phyloP scores from a whole-genome alignment of 2,329 filamentous ascomycete genomes.

The Fusarium duplospermum region DNA sequence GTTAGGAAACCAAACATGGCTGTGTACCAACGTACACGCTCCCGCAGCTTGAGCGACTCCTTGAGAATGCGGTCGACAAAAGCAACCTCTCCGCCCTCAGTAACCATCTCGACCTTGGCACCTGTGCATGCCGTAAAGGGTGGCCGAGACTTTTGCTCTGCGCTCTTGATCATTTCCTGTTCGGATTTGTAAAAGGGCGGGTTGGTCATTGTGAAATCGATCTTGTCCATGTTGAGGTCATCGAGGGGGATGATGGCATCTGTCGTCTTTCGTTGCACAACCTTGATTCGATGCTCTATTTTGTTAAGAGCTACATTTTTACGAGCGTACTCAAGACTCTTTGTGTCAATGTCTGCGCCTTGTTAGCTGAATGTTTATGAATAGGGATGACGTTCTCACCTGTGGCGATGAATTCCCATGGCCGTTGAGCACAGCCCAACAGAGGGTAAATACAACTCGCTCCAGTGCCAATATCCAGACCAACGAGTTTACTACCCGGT shows the following conservation, averaged over 20 bases:
- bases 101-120: conserved; percentile 86
- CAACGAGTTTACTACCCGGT: conserved; percentile 65
- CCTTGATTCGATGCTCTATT: conserved; percentile 71
- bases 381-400: conserved; percentile 43
- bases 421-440: conserved; percentile 76
- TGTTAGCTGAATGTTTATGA: neutral
- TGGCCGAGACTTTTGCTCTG: conserved; percentile 72
- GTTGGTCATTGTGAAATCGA: conserved; percentile 93
- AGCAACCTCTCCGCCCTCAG: conserved; percentile 77
- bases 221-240: conserved; percentile 57
- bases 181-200: conserved; percentile 91
- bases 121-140: conserved; percentile 83
- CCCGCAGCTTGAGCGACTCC: conserved; percentile 71
- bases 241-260: conserved; percentile 74
- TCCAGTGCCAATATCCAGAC: conserved; percentile 90
- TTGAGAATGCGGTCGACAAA: conserved; percentile 79
- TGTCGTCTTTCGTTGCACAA: conserved; percentile 65
- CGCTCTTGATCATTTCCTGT: conserved; percentile 74
- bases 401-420: conserved; percentile 81
- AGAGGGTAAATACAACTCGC: conserved; percentile 93
- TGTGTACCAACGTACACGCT: conserved; percentile 85
- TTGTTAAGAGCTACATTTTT: conserved; percentile 76
- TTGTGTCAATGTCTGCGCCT: conserved; percentile 75
- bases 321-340: conserved; percentile 73
- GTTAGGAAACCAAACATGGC: conserved; percentile 87